Evolutionary conservation across 1,284 basidiomycete genomes (phyloP).

Genomic region (Phylloporus sp.): DNA sequence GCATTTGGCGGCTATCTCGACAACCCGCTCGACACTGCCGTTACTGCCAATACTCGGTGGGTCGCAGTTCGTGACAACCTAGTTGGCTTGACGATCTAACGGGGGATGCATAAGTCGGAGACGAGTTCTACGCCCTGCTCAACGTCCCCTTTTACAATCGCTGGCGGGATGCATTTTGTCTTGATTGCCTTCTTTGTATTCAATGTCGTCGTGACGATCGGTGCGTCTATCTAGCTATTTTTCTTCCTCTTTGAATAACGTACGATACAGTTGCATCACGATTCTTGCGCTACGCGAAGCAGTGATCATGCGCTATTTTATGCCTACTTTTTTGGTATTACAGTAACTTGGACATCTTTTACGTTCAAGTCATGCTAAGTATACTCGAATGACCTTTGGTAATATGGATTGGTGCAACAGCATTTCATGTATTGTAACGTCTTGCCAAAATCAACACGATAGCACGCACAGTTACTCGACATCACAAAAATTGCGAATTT

Average conservation of each 20-base stretch:
- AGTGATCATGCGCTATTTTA: conserved; percentile 43
- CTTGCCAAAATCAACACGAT: no score
- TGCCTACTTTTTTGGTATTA: background rate
- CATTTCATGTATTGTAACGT: background rate
- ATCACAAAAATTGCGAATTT: no score
- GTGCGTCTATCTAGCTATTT: conserved; percentile 45
- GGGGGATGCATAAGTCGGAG: conserved; percentile 52
- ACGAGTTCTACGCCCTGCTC: conserved; percentile 75
- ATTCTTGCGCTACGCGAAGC: conserved; percentile 76
- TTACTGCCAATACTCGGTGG: conserved; percentile 74
- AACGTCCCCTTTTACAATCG: conserved; percentile 73
- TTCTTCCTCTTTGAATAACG: conserved; percentile 9
- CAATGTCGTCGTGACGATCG: conserved; percentile 75
- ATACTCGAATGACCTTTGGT: background rate
- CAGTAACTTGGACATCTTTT: background rate
- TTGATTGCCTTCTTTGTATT: conserved; percentile 75
- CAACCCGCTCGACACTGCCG: conserved; percentile 75
- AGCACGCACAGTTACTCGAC: no score
- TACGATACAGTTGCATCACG: conserved; percentile 66
- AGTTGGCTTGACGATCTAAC: background rate
- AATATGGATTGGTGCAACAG: background rate
- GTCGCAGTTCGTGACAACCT: conserved; percentile 13
- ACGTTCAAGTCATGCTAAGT: background rate
- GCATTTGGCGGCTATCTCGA: conserved; percentile 81
- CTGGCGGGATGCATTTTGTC: conserved; percentile 81